These are phyloP conservation scores for Gynostemma pentaphyllum DNA, from an alignment of 306 rosid genomes.

Conservation along the genomic window DNA sequence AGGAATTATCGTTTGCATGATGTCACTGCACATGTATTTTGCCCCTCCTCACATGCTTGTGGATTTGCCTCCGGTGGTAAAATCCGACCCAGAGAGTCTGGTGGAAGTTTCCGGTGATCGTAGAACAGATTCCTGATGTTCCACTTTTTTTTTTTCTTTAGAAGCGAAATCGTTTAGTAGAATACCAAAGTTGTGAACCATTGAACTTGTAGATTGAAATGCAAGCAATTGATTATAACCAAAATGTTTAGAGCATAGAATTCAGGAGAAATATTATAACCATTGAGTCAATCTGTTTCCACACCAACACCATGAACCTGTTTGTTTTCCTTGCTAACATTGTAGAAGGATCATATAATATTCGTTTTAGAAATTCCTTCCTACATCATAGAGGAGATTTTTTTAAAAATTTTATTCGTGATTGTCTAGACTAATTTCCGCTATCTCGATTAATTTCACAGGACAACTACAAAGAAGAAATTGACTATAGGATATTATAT, in stretches of 20 bases:
- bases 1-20: conserved; percentile 79
- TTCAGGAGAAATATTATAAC: too few relatives aligned
- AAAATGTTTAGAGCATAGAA: conserved; percentile 4
- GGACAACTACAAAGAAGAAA: too few relatives aligned
- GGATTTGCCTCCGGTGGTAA: conserved; percentile 49
- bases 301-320: too few relatives aligned
- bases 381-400: not conserved
- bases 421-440: too few relatives aligned
- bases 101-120: conserved; percentile 43
- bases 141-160: not conserved
- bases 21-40: conserved; percentile 94
- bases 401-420: too few relatives aligned
- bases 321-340: too few relatives aligned
- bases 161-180: not conserved
- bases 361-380: not conserved
- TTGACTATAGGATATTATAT: too few relatives aligned
- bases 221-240: not conserved
- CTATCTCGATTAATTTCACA: too few relatives aligned
- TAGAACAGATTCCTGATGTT: conserved; percentile 40
- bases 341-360: not conserved
- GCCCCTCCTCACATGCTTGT: conserved; percentile 66
- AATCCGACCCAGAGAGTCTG: conserved; percentile 53
- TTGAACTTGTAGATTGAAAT: not conserved
- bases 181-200: conserved; percentile 1
- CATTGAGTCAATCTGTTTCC: too few relatives aligned